phyloP scores from a whole-genome alignment of 768 basidiomycete species.

The Austroboletus eburneus region DNA sequence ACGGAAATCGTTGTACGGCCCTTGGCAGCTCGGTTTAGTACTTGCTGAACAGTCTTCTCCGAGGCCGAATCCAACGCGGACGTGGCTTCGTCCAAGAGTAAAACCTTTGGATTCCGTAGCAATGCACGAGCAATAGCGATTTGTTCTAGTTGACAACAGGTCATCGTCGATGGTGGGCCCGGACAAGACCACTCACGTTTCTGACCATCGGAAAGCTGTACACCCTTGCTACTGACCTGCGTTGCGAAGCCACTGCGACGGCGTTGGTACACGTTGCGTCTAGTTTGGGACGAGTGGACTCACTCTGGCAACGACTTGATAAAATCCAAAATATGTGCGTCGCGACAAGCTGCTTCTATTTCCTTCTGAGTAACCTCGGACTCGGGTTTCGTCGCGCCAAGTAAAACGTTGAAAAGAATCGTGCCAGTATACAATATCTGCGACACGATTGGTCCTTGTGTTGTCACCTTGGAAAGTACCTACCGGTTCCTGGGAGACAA shows the following conservation, averaged over 20 bases:
- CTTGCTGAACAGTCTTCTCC: constrained; percentile 92
- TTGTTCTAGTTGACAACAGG: no score
- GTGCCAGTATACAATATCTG: constrained; percentile 85
- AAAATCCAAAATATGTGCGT: constrained; percentile 91
- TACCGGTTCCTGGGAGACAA: constrained; percentile 86
- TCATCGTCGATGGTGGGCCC: no score
- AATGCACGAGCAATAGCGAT: constrained; percentile 89
- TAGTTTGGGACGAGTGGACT: constrained; percentile 24
- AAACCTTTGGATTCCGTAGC: constrained; percentile 82
- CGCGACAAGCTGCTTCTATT: constrained; percentile 77
- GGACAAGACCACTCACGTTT: constrained; percentile 75
- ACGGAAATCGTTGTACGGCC: constrained; percentile 94
- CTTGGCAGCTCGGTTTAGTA: constrained; percentile 86
- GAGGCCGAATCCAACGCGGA: constrained; percentile 88
- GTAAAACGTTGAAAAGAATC: constrained; percentile 84
- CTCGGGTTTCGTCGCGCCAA: constrained; percentile 77
- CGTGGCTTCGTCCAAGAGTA: constrained; percentile 89
- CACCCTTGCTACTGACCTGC: constrained; percentile 86
- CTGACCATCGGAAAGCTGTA: constrained; percentile 85
- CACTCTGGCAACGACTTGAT: constrained; percentile 81
- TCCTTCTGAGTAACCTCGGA: constrained; percentile 83
- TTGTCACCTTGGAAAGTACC: no score
- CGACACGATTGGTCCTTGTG: no score
- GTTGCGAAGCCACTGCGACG: constrained; percentile 77
- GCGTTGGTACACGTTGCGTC: constrained; percentile 7